Evolutionary conservation across 148 eudicot genomes (phyloP).

Genomic region (Heliosperma pusillum): DNA sequence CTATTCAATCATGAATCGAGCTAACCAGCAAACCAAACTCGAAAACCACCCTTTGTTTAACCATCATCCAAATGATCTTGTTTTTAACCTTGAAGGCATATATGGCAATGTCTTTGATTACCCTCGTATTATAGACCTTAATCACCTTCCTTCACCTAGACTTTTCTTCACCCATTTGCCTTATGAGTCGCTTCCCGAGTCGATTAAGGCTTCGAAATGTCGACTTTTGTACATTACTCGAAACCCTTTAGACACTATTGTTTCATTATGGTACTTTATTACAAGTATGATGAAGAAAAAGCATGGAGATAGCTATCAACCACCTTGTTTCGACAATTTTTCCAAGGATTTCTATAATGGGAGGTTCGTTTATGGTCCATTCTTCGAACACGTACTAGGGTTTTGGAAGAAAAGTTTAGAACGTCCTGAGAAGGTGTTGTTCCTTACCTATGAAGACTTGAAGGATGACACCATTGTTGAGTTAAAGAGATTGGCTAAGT

Average conservation of each 20-base stretch:
- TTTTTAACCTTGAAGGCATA: not conserved
- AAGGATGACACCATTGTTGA: not conserved
- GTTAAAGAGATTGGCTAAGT: constrained; percentile 5
- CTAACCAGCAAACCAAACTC: not conserved
- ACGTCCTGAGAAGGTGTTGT: constrained; percentile 12
- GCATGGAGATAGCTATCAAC: not conserved
- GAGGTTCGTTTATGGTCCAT: constrained; percentile 12
- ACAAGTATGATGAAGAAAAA: not conserved
- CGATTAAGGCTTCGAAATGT: not conserved
- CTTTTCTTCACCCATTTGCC: constrained; percentile 14
- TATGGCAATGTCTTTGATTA: not conserved
- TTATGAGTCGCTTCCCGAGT: constrained; percentile 8
- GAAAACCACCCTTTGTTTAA: constrained; percentile 5
- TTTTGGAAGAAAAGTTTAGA: constrained; percentile 14
- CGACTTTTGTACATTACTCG: constrained; percentile 13
- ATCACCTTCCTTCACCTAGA: constrained; percentile 7
- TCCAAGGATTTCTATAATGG: constrained; percentile 17
- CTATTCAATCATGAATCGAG: constrained; percentile 7
- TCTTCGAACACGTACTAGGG: constrained; percentile 10
- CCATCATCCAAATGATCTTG: constrained; percentile 13
- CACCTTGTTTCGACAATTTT: constrained; percentile 1
- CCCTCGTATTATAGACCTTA: not conserved
- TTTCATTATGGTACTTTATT: constrained; percentile 9
- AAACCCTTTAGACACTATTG: constrained; percentile 13
- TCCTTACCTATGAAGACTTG: constrained; percentile 11